Percentiles rank a stretch among this genome's conserved stretches.
These are phyloP conservation scores for Skeletonema menzelii DNA, from an alignment of 108 stramenopile genomes.

Conservation along the genomic window DNA sequence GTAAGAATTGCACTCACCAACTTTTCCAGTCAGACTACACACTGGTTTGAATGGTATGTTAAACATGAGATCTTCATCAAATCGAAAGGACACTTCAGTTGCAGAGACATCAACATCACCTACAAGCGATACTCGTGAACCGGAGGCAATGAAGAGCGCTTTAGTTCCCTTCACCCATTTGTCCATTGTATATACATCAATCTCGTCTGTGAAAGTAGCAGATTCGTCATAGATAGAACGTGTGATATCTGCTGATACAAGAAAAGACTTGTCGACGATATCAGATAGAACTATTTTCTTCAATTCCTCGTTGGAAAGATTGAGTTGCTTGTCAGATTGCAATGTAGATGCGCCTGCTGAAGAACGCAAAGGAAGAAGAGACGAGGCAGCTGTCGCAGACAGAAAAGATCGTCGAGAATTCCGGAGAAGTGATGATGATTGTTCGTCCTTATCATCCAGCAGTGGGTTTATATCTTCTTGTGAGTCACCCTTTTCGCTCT, in stretches of 20 bases:
- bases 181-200: conserved; percentile 83
- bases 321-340: conserved; percentile 30
- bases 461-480: not conserved
- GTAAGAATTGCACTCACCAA: not conserved
- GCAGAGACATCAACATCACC: conserved; percentile 58
- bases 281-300: conserved; percentile 61
- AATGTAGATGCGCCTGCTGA: conserved; percentile 5
- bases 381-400: conserved; percentile 26
- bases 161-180: conserved; percentile 85
- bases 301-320: conserved; percentile 62
- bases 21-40: conserved; percentile 67
- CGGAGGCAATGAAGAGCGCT: conserved; percentile 72
- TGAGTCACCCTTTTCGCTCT: not conserved
- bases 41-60: conserved; percentile 80
- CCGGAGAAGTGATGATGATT: conserved; percentile 5
- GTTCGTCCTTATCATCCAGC: not conserved
- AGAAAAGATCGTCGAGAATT: conserved; percentile 33
- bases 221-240: conserved; percentile 80
- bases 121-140: conserved; percentile 60
- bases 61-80: conserved; percentile 83
- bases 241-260: conserved; percentile 75
- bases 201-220: conserved; percentile 86
- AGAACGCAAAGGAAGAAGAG: conserved; percentile 23
- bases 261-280: conserved; percentile 67
- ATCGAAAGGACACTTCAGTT: conserved; percentile 61